Base-by-base conservation (phyloP, 192 early-diverging fungal genomes). In the Coemansia sp. region DNA sequence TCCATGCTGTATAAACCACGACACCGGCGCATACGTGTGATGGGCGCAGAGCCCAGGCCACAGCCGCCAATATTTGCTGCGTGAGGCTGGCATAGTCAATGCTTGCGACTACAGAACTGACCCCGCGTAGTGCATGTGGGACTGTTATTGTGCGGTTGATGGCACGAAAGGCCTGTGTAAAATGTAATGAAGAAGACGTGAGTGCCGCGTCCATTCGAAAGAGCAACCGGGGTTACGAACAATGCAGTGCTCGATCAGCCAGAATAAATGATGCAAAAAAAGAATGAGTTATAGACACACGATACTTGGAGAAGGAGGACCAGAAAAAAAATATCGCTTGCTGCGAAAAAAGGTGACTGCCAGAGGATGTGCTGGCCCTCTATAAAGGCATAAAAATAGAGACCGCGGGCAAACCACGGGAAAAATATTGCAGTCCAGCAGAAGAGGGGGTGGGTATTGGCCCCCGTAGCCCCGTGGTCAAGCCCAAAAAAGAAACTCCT, bases 1-100 rank as follows among this genome's bases (percentile, higher is more conserved):
- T 44, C 53, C 51, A 76, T 2, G n/a, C 44, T 0, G 44, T 45
- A 20, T 68, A 76, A 8, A 45, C 64, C 0, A 41, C 38, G 11
- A 67, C 13, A 3, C 58, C 68, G 0, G 51, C 50, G 48, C 58
- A 42, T 5, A 67, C 22, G 55, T 58, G 55, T 34, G 55, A 32
- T 13, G 55, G 55, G 5, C 55, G 55, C 31, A 58, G 55, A n/a
- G 29, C 55, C 29, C 55, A 58, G 3, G 15, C 15, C 15, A 58
- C 55, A 17, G 55, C 29, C 13, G 55, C 24, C 15, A 58, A 31
- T 29, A 58, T 34, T 17, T 58, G 55, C 55, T 58, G 55, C 31
- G 55, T 17, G 11, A 58, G 55, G 29, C 55, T 32, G 55, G 15
- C 13, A 32, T 32, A 58, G 55, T 58, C 31, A 17, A 32, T 17